Evolutionary conservation across 2,329 filamentous ascomycete species (phyloP).

Genomic region (Tolypocladium ophioglossoides): DNA sequence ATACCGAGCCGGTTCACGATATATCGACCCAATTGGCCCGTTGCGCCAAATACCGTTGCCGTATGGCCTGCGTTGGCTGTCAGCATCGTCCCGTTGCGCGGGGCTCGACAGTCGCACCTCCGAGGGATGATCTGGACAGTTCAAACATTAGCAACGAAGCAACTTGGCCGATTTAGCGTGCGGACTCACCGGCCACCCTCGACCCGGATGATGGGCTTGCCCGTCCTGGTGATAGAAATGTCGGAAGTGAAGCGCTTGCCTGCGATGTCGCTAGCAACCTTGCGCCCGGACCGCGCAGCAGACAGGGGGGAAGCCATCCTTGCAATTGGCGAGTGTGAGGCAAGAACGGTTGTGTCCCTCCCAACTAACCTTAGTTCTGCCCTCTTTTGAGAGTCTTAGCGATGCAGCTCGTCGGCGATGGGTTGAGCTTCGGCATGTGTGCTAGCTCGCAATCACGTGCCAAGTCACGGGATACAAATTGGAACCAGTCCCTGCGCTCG

Average conservation of each 20-base stretch:
- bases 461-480: conserved; percentile 7
- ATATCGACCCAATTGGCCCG: conserved; percentile 89
- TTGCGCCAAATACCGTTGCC: conserved; percentile 95
- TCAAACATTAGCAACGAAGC: conserved; percentile 15
- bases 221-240: conserved; percentile 86
- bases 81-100: conserved; percentile 11
- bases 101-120: conserved; percentile 48
- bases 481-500: neutral
- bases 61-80: conserved; percentile 61
- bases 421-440: neutral
- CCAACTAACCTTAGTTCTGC: conserved; percentile 18
- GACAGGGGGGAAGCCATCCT: conserved; percentile 47
- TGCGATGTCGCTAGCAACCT: conserved; percentile 33
- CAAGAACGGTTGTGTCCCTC: conserved; percentile 16
- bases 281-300: conserved; percentile 43
- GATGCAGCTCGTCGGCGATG: conserved; percentile 10
- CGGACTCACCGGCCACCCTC: conserved; percentile 74
- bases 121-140: conserved; percentile 63
- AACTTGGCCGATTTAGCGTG: conserved; percentile 10
- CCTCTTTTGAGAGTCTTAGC: conserved; percentile 6
- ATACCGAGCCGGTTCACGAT: conserved; percentile 88
- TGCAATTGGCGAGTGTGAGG: conserved; percentile 15
- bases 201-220: conserved; percentile 84
- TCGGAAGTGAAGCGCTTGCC: conserved; percentile 58
- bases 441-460: conserved; percentile 3